These are phyloP conservation scores for Citrus maxima DNA, from an alignment of 345 rosid species.

Conservation along the genomic window DNA sequence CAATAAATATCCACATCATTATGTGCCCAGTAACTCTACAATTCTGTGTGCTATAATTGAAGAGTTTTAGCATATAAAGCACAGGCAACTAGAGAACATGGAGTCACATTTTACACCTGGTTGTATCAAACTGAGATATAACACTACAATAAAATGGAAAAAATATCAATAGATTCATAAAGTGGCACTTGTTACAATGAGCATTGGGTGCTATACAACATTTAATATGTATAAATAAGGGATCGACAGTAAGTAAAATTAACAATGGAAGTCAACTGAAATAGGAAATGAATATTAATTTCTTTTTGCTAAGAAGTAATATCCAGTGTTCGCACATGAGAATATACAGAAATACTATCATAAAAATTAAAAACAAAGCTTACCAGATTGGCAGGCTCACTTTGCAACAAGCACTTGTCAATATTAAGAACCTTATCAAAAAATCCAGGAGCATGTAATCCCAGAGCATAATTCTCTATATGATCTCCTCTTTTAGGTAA, in stretches of 20 bases:
- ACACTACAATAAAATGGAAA: background rate
- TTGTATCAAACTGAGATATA: background rate
- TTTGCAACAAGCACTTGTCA: conserved; percentile 75
- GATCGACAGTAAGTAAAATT: background rate
- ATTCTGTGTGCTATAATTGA: background rate
- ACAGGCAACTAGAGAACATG: background rate
- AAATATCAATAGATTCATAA: background rate
- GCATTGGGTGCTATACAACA: background rate
- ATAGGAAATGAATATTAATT: background rate
- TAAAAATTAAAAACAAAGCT: conserved; percentile 6
- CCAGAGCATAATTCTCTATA: conserved; percentile 54
- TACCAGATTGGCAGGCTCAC: conserved; percentile 84
- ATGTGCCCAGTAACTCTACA: background rate
- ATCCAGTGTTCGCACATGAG: background rate
- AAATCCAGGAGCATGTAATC: conserved; percentile 88
- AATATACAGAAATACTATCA: background rate
- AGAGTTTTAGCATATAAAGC: background rate
- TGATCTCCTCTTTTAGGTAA: conserved; percentile 54
- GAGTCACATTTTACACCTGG: background rate
- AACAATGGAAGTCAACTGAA: background rate
- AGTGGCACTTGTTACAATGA: background rate
- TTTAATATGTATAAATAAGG: background rate
- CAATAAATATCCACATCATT: background rate
- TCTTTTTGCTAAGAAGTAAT: background rate
- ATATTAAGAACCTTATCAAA: conserved; percentile 86